Conservation (phyloP, 2,329 filamentous ascomycete species). For the Colletotrichum shisoi region DNA sequence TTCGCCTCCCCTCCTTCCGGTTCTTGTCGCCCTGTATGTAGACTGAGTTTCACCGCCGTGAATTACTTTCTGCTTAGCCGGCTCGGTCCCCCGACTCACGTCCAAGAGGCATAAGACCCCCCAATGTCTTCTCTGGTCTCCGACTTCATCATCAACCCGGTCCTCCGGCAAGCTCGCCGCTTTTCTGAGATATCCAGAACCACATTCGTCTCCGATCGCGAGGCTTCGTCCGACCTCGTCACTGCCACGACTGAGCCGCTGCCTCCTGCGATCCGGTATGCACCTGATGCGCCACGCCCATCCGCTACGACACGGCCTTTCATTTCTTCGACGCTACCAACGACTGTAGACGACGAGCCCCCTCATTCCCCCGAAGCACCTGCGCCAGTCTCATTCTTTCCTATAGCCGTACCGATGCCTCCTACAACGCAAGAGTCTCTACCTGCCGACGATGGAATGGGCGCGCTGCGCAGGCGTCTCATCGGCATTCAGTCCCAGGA, state of each 20-base stretch:
- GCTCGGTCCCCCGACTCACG: slow-evolving; percentile 13
- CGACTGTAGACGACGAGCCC: slow-evolving; percentile 37
- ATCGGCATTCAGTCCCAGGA: slow-evolving; percentile 71
- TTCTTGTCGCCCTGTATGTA: slow-evolving; percentile 29
- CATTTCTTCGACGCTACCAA: slow-evolving; percentile 49
- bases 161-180: slow-evolving; percentile 70
- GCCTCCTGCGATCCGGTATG: slow-evolving; percentile 39
- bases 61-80: slow-evolving; percentile 24
- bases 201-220: slow-evolving; percentile 50
- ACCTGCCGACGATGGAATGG: slow-evolving; percentile 83
- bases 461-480: slow-evolving; percentile 70
- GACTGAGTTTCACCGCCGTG: slow-evolving; percentile 22
- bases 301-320: slow-evolving; percentile 45
- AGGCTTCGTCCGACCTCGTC: slow-evolving; percentile 42
- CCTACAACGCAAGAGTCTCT: slow-evolving; percentile 48
- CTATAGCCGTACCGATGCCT: slow-evolving; percentile 21
- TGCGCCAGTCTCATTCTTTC: slow-evolving; percentile 15
- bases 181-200: slow-evolving; percentile 63
- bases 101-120: slow-evolving; percentile 10
- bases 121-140: slow-evolving; percentile 70
- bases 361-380: slow-evolving; percentile 35
- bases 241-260: slow-evolving; percentile 45
- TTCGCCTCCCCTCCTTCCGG: slow-evolving; percentile 15
- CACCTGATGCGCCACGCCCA: slow-evolving; percentile 41
- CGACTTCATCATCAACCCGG: slow-evolving; percentile 71